phyloP scores from a whole-genome alignment of 176 grass and related monocot species.

The Musa schizocarpa region DNA sequence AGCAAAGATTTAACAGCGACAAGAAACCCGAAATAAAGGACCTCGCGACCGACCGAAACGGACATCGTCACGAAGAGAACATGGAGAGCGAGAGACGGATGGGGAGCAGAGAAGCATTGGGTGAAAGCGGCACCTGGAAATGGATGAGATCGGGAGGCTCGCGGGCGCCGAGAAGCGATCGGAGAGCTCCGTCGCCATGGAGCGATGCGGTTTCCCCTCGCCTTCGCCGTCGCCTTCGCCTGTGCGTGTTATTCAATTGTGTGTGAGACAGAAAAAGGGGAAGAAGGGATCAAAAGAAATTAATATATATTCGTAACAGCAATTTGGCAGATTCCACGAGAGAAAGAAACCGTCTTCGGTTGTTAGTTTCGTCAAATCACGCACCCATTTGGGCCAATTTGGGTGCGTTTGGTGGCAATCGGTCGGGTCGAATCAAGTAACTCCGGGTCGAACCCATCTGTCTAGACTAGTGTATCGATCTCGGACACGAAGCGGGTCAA shows the following conservation, averaged over 20 bases:
- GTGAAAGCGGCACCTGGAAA: neutral
- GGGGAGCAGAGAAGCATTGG: neutral
- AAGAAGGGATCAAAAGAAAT: neutral
- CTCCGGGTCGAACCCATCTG: too few relatives aligned
- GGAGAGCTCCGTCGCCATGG: neutral
- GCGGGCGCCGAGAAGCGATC: constrained; percentile 6
- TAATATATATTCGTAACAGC: neutral
- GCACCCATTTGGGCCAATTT: too few relatives aligned
- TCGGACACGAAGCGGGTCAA: too few relatives aligned
- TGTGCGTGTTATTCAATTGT: neutral
- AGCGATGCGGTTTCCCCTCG: constrained; percentile 7
- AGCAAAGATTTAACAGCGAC: neutral
- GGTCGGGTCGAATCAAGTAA: too few relatives aligned
- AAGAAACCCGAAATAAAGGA: too few relatives aligned
- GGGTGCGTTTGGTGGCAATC: too few relatives aligned
- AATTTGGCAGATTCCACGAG: neutral
- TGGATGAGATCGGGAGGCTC: neutral
- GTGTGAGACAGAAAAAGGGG: neutral
- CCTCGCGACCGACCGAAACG: neutral
- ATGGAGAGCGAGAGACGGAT: neutral
- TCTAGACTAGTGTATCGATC: too few relatives aligned
- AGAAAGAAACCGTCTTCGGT: neutral
- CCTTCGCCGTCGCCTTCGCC: neutral
- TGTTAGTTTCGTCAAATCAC: too few relatives aligned
- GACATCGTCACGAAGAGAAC: neutral